Percentiles rank a stretch among this genome's conserved stretches.
Conservation (phyloP, 441 rosid genomes). For the Eutrema salsugineum region DNA sequence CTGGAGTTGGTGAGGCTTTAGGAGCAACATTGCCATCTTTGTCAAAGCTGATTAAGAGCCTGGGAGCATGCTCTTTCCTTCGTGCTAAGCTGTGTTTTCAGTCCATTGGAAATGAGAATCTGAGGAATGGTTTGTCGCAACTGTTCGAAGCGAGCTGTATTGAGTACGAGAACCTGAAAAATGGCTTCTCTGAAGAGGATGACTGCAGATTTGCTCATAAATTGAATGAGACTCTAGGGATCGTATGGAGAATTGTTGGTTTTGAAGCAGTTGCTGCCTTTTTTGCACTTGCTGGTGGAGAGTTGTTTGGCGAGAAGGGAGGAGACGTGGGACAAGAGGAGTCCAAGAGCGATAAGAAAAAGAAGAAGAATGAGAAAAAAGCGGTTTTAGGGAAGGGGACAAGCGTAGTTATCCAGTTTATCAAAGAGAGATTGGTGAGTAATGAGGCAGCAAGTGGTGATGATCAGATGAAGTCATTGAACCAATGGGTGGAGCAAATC, state of each 20-base stretch:
- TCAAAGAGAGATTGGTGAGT: conserved; percentile 56
- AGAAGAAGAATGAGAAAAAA: conserved; percentile 73
- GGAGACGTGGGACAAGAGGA: conserved; percentile 37
- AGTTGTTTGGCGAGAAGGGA: conserved; percentile 25
- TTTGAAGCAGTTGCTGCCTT: conserved; percentile 75
- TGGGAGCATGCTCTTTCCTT: conserved; percentile 53
- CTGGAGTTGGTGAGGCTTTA: conserved; percentile 25
- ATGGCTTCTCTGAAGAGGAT: conserved; percentile 36
- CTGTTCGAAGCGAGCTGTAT: conserved; percentile 36
- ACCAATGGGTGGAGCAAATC: conserved; percentile 45
- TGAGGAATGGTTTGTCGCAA: conserved; percentile 32
- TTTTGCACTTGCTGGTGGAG: conserved; percentile 60
- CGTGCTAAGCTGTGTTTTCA: conserved; percentile 45
- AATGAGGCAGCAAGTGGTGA: conserved; percentile 31
- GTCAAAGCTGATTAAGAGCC: conserved; percentile 35
- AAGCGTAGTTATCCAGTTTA: conserved; percentile 50
- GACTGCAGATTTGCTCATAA: conserved; percentile 46
- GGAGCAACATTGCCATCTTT: conserved; percentile 38
- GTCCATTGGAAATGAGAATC: conserved; percentile 34
- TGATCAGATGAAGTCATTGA: conserved; percentile 35
- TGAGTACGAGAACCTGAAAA: conserved; percentile 34
- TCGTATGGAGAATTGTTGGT: conserved; percentile 62
- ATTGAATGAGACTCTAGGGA: conserved; percentile 40
- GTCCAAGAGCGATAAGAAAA: conserved; percentile 41
- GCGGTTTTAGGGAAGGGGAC: conserved; percentile 77